Evolutionary conservation across 1,284 basidiomycete species (phyloP), one percentile per base, ranked within the genome.

Genomic region (Puccinia sorghi): DNA sequence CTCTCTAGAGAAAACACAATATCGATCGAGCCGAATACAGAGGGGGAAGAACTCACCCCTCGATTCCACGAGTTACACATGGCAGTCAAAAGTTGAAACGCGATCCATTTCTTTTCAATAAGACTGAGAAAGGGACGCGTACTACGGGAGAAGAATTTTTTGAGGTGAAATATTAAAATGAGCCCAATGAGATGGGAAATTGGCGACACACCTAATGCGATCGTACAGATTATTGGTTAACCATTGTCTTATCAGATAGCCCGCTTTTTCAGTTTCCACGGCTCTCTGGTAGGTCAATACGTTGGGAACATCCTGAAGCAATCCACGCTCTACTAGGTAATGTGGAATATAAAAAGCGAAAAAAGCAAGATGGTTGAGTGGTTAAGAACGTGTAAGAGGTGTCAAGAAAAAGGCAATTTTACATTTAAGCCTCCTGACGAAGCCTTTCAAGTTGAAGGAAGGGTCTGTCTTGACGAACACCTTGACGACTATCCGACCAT

Each of bases 41-140:
- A 32, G 32, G 32, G 1, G 32, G 32, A 20, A 41, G 41, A 22
- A 79, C 86, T 77, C 69, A 87, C 87, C 80, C 87, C 87, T 80
- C 91, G 89, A 74, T 90, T 90, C 32, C 93, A 89, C 0, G 93
- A 90, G 81, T 94, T 93, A 43, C 91, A 89, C 80, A 99, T 88
- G 2, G 91, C 93, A 41, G 89, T 91, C 72, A 99, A 87, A 1
- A 99, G 87, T 85, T 99, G 96, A 84, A 94, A 99, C 0, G 92
- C 91, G 80, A 99, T 93, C 97, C 97, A 99, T 83, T 94, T 93
- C 88, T 99, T 99, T 87, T 99, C 97, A 61, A 97, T 89, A 72
- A 88, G 84, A 79, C 90, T 91, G 69, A 99, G 87, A 86, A 99
- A 99, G 0, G 97, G 97, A 39, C 97, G 91, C 1, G 95, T 99